Evolutionary conservation across 225 moss, liverwort and hornwort genomes (phyloP).

Genomic region (Physcomitrium patens): DNA sequence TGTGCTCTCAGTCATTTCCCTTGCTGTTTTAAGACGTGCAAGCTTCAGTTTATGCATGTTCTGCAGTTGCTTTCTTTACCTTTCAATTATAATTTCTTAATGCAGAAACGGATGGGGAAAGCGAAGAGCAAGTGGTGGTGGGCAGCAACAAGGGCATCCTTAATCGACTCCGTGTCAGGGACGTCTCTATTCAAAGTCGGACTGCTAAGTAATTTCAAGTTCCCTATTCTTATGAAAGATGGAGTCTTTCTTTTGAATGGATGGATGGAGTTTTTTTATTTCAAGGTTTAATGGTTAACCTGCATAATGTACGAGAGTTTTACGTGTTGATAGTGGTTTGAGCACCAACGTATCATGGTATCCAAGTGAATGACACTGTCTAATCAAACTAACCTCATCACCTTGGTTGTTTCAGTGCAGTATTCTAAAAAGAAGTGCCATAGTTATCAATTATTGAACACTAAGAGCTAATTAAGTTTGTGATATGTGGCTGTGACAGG

Average conservation of each 20-base stretch:
- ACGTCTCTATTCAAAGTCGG: constrained; percentile 93
- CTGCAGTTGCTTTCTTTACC: constrained; percentile 5
- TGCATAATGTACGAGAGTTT: no score
- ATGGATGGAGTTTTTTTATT: not conserved
- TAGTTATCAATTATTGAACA: not conserved
- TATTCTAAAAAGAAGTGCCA: not conserved
- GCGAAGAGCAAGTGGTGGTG: constrained; percentile 91
- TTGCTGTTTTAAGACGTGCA: not conserved
- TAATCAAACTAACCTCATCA: not conserved
- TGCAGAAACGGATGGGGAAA: constrained; percentile 68
- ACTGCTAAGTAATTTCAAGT: constrained; percentile 70
- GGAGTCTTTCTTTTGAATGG: not conserved
- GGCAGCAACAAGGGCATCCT: constrained; percentile 93
- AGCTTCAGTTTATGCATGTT: constrained; percentile 13
- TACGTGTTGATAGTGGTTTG: not conserved
- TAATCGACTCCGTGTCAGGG: constrained; percentile 92
- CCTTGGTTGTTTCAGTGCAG: not conserved
- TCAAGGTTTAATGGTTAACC: no score
- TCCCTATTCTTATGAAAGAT: not conserved
- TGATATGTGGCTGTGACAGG: constrained; percentile 39
- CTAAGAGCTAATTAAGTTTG: constrained; percentile 11
- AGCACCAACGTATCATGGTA: not conserved
- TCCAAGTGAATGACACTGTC: no score
- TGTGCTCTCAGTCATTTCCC: not conserved
- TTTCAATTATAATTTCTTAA: not conserved